Conservation (phyloP, 2,329 filamentous ascomycete genomes). For the Microascus cirrosus region DNA sequence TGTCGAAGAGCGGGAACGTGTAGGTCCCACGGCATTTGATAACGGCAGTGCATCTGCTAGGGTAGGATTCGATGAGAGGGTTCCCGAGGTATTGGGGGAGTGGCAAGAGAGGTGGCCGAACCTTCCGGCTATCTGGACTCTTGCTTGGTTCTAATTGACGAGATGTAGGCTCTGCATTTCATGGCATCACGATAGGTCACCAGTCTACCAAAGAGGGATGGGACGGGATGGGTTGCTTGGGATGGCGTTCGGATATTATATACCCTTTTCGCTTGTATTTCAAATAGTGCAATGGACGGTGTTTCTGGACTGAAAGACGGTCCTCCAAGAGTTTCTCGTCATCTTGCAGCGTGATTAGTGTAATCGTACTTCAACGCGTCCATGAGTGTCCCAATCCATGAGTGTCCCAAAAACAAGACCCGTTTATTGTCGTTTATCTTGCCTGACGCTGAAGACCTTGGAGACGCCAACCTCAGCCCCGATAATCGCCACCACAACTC, state of each 20-base stretch:
- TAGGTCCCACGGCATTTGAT: conserved; percentile 57
- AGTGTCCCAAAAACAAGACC: no score
- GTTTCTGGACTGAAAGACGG: not conserved
- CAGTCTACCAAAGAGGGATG: not conserved
- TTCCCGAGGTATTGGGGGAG: conserved; percentile 79
- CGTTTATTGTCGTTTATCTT: no score
- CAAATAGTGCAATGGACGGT: not conserved
- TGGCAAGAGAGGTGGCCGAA: conserved; percentile 97
- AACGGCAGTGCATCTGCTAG: conserved; percentile 55
- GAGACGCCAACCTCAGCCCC: no score
- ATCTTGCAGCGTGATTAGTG: no score
- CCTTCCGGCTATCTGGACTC: conserved; percentile 82
- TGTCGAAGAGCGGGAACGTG: conserved; percentile 58
- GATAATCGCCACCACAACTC: no score
- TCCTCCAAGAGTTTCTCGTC: no score
- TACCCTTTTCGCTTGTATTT: not conserved
- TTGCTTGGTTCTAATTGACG: conserved; percentile 72
- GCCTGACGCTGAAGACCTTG: no score
- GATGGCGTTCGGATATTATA: not conserved
- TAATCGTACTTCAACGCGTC: no score
- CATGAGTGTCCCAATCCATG: no score
- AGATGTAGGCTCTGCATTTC: no score
- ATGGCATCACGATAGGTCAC: not conserved
- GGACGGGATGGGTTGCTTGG: not conserved
- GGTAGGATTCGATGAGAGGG: conserved; percentile 77